Percentiles rank a stretch among this genome's conserved stretches.
These are phyloP conservation scores for Pseudocercospora eumusae DNA, from an alignment of 2,329 filamentous ascomycete species.

Conservation along the genomic window DNA sequence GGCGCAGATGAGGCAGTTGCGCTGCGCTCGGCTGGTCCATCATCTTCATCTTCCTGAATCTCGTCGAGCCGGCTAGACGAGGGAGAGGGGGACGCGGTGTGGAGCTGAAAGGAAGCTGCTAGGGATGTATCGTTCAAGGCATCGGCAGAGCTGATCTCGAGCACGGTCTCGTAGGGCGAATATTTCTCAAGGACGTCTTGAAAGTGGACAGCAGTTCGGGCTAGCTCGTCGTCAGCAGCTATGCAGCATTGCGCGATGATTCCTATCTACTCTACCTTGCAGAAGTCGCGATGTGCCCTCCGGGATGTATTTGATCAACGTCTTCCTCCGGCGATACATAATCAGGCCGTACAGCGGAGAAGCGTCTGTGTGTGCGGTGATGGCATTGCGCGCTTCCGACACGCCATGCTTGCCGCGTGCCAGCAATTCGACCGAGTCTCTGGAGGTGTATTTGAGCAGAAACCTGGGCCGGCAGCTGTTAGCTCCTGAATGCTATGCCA, in stretches of 20 bases:
- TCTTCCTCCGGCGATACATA: conserved; percentile 83
- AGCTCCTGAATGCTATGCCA: background rate
- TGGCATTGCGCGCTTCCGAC: conserved; percentile 74
- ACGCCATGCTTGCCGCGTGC: conserved; percentile 78
- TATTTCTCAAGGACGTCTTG: conserved; percentile 66
- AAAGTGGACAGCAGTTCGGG: conserved; percentile 74
- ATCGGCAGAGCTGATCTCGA: conserved; percentile 71
- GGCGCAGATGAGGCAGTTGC: conserved; percentile 19
- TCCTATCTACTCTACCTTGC: conserved; percentile 66
- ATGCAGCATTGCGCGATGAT: background rate
- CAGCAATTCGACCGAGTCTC: conserved; percentile 83
- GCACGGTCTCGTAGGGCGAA: conserved; percentile 80
- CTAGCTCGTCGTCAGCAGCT: conserved; percentile 50
- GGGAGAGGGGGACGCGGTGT: conserved; percentile 81
- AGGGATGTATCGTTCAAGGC: conserved; percentile 86
- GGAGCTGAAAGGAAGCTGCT: conserved; percentile 83
- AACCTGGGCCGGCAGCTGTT: conserved; percentile 64
- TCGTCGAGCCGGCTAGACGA: conserved; percentile 84
- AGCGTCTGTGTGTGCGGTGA: conserved; percentile 76
- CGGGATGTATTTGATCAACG: conserved; percentile 89
- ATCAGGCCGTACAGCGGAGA: conserved; percentile 92
- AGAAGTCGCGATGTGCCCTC: conserved; percentile 87
- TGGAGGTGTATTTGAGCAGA: conserved; percentile 83
- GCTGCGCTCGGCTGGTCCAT: conserved; percentile 18
- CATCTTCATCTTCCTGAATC: conserved; percentile 88